Evolutionary conservation across 1,139 yeast genomes (phyloP).

Genomic region (Schwanniomyces etchellsii): DNA sequence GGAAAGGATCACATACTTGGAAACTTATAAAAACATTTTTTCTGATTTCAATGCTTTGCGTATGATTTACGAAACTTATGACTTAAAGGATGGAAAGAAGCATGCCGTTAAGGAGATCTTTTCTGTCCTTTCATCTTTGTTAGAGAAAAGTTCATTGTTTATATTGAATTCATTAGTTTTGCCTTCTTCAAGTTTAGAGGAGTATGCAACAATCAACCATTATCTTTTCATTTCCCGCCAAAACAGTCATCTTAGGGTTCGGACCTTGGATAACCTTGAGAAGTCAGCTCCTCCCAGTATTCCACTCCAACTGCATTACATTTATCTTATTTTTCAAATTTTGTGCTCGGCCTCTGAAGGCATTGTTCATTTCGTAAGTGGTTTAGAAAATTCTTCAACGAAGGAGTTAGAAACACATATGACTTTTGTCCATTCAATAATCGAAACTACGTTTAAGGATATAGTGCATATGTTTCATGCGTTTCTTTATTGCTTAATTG

Average conservation of each 20-base stretch:
- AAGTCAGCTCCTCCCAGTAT: conserved; percentile 63
- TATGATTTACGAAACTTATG: conserved; percentile 57
- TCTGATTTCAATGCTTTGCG: conserved; percentile 49
- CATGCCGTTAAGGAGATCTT: conserved; percentile 58
- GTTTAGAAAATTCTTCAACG: conserved; percentile 21
- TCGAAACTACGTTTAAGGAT: conserved; percentile 40
- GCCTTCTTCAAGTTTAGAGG: conserved; percentile 7
- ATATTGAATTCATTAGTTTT: conserved; percentile 32
- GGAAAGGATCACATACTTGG: conserved; percentile 71
- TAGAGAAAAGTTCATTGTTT: conserved; percentile 24
- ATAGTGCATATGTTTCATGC: conserved; percentile 42
- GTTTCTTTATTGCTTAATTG: conserved; percentile 61
- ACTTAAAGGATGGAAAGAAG: conserved; percentile 50
- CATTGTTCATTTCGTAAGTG: conserved; percentile 49
- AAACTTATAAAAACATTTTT: conserved; percentile 59
- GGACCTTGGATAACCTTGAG: conserved; percentile 71
- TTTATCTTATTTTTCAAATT: conserved; percentile 53
- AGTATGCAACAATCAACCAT: conserved; percentile 3
- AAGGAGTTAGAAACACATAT: conserved; percentile 28
- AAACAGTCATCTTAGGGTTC: conserved; percentile 38
- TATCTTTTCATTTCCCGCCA: conserved; percentile 18
- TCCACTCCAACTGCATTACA: conserved; percentile 57
- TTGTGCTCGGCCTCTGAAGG: conserved; percentile 62
- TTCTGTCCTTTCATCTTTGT: conserved; percentile 32
- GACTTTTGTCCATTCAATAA: conserved; percentile 34